These are phyloP conservation scores for Blastobotrys robertii DNA, from an alignment of 805 yeast species.

Conservation along the genomic window DNA sequence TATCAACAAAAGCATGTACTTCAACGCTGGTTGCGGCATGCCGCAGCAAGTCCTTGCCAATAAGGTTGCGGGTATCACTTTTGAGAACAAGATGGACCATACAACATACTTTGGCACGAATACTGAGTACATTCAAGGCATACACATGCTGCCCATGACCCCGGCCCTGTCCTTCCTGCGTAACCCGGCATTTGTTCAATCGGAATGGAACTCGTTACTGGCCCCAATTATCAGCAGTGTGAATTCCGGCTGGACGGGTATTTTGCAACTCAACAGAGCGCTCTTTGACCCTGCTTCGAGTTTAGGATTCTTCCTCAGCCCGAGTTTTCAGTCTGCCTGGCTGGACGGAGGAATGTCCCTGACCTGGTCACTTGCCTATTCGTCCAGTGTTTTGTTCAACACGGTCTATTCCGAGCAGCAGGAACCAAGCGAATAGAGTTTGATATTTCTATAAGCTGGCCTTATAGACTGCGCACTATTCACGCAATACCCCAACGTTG, in stretches of 20 bases:
- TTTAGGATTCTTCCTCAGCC: constrained; percentile 47
- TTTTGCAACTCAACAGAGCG: constrained; percentile 62
- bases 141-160: constrained; percentile 67
- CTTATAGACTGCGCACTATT: too few species aligned
- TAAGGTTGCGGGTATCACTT: constrained; percentile 58
- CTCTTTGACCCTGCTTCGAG: constrained; percentile 59
- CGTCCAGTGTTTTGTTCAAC: constrained; percentile 32
- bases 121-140: constrained; percentile 62
- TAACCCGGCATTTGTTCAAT: constrained; percentile 37
- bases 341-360: constrained; percentile 80
- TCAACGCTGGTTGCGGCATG: constrained; percentile 36
- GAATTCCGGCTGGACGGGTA: constrained; percentile 50
- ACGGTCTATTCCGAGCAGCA: too few species aligned
- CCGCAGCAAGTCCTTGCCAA: constrained; percentile 45
- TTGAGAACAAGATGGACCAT: constrained; percentile 65
- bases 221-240: constrained; percentile 36
- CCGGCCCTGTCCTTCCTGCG: constrained; percentile 52
- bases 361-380: constrained; percentile 76
- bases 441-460: too few species aligned
- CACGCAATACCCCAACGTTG: too few species aligned
- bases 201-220: constrained; percentile 52
- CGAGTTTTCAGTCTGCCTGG: constrained; percentile 40
- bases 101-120: constrained; percentile 60
- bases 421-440: neutral
- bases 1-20: constrained; percentile 52